These are phyloP conservation scores for Anaeromyces robustus DNA, from an alignment of 192 early-diverging fungal species.

Conservation along the genomic window DNA sequence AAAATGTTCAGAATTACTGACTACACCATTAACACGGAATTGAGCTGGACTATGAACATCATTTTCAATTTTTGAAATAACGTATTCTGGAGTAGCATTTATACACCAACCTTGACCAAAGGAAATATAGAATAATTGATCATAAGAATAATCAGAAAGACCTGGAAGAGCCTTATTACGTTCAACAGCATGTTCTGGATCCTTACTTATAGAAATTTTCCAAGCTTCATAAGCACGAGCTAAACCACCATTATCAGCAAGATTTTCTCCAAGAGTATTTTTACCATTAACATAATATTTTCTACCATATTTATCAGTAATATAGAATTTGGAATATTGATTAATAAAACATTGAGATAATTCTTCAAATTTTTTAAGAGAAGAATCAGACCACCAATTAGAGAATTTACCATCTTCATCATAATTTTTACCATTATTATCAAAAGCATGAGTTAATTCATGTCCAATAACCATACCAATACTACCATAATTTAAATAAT, in stretches of 20 bases:
- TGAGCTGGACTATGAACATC: conserved; percentile 51
- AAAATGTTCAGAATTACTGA: conserved; percentile 53
- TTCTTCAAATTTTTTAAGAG: conserved; percentile 20
- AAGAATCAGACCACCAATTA: conserved; percentile 21
- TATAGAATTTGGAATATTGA: conserved; percentile 37
- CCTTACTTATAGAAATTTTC: conserved; percentile 6
- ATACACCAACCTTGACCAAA: conserved; percentile 62
- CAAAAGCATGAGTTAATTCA: conserved; percentile 64
- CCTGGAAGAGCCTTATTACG: conserved; percentile 14
- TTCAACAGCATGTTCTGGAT: no score
- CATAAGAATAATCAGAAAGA: conserved; percentile 24
- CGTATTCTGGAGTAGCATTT: no score
- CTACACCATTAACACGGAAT: conserved; percentile 54
- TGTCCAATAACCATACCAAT: conserved; percentile 59
- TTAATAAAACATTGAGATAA: conserved; percentile 46
- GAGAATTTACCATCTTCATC: conserved; percentile 29
- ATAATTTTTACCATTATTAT: conserved; percentile 33
- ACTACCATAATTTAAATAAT: conserved; percentile 50
- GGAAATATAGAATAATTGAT: conserved; percentile 50
- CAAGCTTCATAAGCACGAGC: conserved; percentile 25
- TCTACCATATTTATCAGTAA: conserved; percentile 20
- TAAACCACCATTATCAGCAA: conserved; percentile 55
- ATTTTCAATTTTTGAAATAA: conserved; percentile 14
- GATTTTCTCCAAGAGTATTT: conserved; percentile 43
- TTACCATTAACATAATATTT: conserved; percentile 29